Evolutionary conservation across 352 stramenopile species (phyloP).

Genomic region (Lagenidium giganteum): DNA sequence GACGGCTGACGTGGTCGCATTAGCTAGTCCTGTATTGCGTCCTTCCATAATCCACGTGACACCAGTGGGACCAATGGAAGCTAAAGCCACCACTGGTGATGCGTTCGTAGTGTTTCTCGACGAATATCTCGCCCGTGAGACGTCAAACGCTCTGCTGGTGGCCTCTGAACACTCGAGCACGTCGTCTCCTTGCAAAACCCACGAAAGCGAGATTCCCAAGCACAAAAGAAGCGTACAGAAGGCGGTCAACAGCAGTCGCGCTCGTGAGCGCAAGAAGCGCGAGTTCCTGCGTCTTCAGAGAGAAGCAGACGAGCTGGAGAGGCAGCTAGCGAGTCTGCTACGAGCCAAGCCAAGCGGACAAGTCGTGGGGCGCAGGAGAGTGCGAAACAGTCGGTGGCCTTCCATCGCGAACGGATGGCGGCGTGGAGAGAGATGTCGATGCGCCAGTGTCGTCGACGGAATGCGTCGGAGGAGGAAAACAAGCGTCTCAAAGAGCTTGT

Average conservation of each 20-base stretch:
- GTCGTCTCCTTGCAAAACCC: background rate
- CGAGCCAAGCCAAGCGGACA: too few relatives aligned
- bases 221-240: background rate
- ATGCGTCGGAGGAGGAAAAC: constrained; percentile 1
- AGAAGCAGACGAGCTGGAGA: constrained; percentile 2
- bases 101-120: too few relatives aligned
- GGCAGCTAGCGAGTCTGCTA: background rate
- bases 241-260: constrained; percentile 1
- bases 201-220: background rate
- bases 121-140: too few relatives aligned
- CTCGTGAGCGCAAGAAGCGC: constrained; percentile 2
- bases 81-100: too few relatives aligned
- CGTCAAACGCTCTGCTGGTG: too few relatives aligned
- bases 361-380: too few relatives aligned
- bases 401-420: background rate
- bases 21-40: too few relatives aligned
- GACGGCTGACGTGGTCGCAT: too few relatives aligned
- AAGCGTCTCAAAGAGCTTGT: background rate
- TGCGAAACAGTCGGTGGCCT: too few relatives aligned
- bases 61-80: background rate
- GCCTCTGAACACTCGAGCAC: background rate
- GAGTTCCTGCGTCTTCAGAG: constrained; percentile 1
- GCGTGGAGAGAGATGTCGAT: background rate
- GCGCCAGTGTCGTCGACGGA: background rate
- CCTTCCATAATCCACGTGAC: too few relatives aligned